Evolutionary conservation across 768 basidiomycete genomes (phyloP), one percentile per base, ranked within the genome.

Genomic region (Russula sp.): DNA sequence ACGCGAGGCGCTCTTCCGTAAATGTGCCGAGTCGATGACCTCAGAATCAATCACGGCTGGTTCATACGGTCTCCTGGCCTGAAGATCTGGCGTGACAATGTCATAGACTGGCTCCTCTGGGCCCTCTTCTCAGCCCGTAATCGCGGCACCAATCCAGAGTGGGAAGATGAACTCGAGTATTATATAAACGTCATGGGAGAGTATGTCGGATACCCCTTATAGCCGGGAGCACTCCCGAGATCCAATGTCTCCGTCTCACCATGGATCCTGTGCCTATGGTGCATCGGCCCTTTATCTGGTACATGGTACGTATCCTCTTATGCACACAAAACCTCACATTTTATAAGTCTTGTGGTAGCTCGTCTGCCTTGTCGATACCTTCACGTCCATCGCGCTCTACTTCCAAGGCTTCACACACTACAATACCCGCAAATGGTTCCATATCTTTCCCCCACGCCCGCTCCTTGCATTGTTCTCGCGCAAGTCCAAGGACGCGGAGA

Each of bases 201-300:
- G 0, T 62, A 73, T 18, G 61, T 83, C 4, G 82, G 81, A 11
- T 71, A 70, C 53, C 70, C 75, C 69, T 87, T 24, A 73, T 74
- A 22, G 70, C 73, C 4, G 84, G 83, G 0, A 73, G 76, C 34
- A 76, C 78, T 30, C 63, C 72, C 13, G 73, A 71, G 13, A 72
- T 79, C 5, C 73, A 72, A 34, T 79, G 77, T 64, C 83, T 87
- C 77, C 77, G 81, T 57, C 68, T 81, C 54, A 83, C 83, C 0
- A 71, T 86, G 11, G 87, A 88, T 67, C 81, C 81, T 0, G 85
- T 88, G n/a, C 63, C 68, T 11, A 79, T 77, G 72, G 18, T 77
- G 2, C 86, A 87, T 71, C 73, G 87, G 32, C 87, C 87, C 13
- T 69, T 88, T 30, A n/a, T n/a, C 5, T 88, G 86, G 86, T 88